Base-by-base conservation (phyloP, 345 rosid species). In the Melaleuca alternifolia region DNA sequence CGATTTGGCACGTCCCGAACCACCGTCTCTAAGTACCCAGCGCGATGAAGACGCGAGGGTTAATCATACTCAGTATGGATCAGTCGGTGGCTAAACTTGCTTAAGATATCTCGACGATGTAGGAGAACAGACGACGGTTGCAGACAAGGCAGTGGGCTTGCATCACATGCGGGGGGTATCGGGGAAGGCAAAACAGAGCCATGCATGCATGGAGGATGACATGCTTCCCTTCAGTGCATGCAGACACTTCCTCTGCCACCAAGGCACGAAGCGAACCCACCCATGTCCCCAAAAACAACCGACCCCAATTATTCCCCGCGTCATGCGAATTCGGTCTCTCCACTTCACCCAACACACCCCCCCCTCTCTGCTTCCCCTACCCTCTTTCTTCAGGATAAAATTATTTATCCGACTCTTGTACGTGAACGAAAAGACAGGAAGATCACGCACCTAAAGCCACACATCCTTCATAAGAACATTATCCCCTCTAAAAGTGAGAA, bases 191-290 rank as follows among this genome's bases (percentile, higher is more conserved):
- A 33, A 65, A 33, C 53, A 48, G 44, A 59, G 76, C 86, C 86
- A 46, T 85, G 82, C 82, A 50, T 62, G 86, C 56, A 62, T 44
- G 50, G 44, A 52, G 89, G 84, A 90, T 89, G 87, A 91, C 92
- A 89, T 90, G 89, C 87, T 56, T 89, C 89, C 89, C 91, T 87
- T 86, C 87, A 12, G 89, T 89, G 89, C 90, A 87, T 88, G 91
- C 89, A 85, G 52, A 89, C 86, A 90, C 59, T 59, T 83, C 54
- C 20, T 65, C 81, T 50, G 83, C 61, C 54, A 28, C 85, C 84
- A 79, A 83, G 57, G 5, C 41, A 62, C 28, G 46, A 77, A 65
- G 62, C 87, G 84, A 61, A 61, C 52, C 5, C 83, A 6, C 28
- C 51, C 20, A 85, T 83, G 85, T 83, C 57, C 61, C 59, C 85